Base-by-base conservation (phyloP, 768 basidiomycete species). In the Gymnopilus junonius region DNA sequence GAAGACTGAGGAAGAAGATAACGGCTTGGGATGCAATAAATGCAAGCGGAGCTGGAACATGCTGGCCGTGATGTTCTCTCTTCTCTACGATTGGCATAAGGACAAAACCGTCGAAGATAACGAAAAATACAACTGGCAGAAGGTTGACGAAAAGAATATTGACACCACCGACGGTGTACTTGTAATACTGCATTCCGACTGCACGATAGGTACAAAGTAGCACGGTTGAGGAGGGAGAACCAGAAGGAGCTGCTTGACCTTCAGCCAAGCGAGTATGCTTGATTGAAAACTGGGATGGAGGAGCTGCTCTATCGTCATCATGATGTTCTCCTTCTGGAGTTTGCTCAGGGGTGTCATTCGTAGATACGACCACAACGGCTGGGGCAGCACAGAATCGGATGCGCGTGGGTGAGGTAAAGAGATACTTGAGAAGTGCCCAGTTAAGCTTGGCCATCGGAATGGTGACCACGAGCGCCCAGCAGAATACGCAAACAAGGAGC, bases 111-210 rank as follows among this genome's bases (percentile, higher is more conserved):
- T 96, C 95, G 66, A 98, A 88, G 71, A 99, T 97, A 75, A 93
- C 95, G 79, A 99, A 94, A 79, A 97, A 95, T 11, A 99, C 95
- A 59, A 98, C 76, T 2, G 95, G 91, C 34, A 99, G 73, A 62
- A 99, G 90, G 77, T 99, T 97, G 78, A 99, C 87, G 76, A 99
- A 99, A 63, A 99, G 77, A 74, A 99, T 98, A 82, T 99, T 99
- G 67, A 99, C 96, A 17, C 97, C 97, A 20, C 97, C 95, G 54
- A 99, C 86, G 5, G 97, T 99, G 74, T 99, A 99, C 82, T 99
- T 99, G 90, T 93, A 98, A 78, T 97, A 99, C 74, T 96, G 85
- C 70, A 87, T 80, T 1, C 97, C 97, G 56, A 89, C 83, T 1
- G 97, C 97, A 23, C 89, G 88, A 75, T 99, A 99, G 4, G 92